Base-by-base conservation (phyloP, 441 rosid species). In the Geranium incanum region DNA sequence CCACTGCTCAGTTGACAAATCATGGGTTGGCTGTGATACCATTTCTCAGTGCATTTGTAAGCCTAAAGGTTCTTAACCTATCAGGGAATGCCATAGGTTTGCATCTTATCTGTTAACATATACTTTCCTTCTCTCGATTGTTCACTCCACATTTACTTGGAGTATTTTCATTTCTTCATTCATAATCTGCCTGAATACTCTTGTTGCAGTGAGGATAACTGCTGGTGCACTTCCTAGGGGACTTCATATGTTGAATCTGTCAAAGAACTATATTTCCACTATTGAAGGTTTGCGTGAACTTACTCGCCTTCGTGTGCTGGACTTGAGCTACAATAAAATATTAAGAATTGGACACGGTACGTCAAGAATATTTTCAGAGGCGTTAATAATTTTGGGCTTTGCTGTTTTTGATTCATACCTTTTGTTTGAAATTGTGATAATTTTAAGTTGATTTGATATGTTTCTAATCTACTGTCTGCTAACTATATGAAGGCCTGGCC, bases 171-270 rank as follows among this genome's bases (percentile, higher is more conserved):
- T 70, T 71, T 60, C 48, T 16, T 71, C 48, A 36, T 72, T 65
- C 16, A 39, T 71, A 28, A 19, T 55, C 33, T 28, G 33, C 33
- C 33, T 28, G 1, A 2, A 28, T 1, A 28, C 33, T 28, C 23
- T 62, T 18, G 15, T 52, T 55, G 62, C 83, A 94, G 98, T 79
- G 68, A 87, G 92, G 81, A 90, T 94, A 73, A 83, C 87, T 18
- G 86, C 92, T 67, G 97, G 97, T 60, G 85, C 96, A 64, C 96
- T 94, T 72, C 99, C 99, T 77, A 88, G 94, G 66, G 99, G 99
- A 65, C 88, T 94, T 71, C 97, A 90, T 71, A 62, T 77, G 39
- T 71, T 94, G 86, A 86, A 88, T 82, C 78, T 94, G 74, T 90
- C 99, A 5, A 89, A 85, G 81, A 94, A 94, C 82, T 86, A 77